phyloP scores from a whole-genome alignment of 768 basidiomycete genomes.

The Tricholoma furcatifolium region DNA sequence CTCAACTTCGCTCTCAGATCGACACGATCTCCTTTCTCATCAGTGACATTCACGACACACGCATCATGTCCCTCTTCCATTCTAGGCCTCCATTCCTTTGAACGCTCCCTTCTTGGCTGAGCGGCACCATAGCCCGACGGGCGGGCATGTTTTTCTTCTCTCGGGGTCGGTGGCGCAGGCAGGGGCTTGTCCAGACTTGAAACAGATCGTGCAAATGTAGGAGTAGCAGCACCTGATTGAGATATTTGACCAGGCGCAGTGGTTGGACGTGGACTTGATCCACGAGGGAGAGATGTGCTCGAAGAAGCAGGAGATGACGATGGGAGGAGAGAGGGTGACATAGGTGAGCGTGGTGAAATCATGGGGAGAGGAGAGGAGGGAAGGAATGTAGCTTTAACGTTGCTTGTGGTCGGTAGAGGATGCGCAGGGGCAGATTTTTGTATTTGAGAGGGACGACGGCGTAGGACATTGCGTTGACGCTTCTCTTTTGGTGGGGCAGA shows the following conservation, averaged over 20 bases:
- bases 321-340: conserved; percentile 9
- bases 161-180: background rate
- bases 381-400: background rate
- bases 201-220: background rate
- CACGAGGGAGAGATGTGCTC: background rate
- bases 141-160: background rate
- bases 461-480: conserved; percentile 12
- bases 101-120: background rate
- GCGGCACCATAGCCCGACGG: background rate
- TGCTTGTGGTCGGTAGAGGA: background rate
- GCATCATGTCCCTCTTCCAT: background rate
- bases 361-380: conserved; percentile 7
- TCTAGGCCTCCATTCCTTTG: background rate
- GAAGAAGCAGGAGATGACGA: background rate
- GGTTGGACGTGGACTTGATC: background rate
- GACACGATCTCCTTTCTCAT: conserved; percentile 1
- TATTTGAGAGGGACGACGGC: conserved; percentile 8
- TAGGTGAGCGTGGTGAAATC: conserved; percentile 8
- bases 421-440: background rate
- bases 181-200: conserved; percentile 3
- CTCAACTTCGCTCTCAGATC: background rate
- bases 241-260: background rate
- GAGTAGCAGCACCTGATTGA: background rate
- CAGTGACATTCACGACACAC: background rate
- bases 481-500: conserved; percentile 4